phyloP scores from a whole-genome alignment of 2,329 filamentous ascomycete species.

The Didymellaceae sp. region DNA sequence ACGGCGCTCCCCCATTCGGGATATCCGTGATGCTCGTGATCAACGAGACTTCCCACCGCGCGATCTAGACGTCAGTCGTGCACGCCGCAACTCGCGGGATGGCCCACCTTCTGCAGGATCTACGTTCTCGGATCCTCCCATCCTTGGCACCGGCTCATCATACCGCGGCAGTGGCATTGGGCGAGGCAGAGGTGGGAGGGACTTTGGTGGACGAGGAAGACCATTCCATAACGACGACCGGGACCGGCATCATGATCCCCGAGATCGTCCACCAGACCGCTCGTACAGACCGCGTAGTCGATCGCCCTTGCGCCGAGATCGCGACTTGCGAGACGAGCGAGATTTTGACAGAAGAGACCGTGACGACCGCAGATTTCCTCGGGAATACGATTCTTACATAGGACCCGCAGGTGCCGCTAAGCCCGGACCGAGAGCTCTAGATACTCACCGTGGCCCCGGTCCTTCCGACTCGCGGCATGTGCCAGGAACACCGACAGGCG shows the following conservation, averaged over 20 bases:
- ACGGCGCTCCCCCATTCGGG: conserved; percentile 68
- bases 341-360: conserved; percentile 50
- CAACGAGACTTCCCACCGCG: conserved; percentile 67
- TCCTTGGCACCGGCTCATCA: conserved; percentile 62
- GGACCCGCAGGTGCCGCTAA: conserved; percentile 42
- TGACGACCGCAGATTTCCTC: conserved; percentile 52
- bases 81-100: conserved; percentile 73
- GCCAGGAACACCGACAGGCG: conserved; percentile 43
- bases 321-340: conserved; percentile 50
- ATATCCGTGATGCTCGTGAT: conserved; percentile 64
- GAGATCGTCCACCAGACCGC: conserved; percentile 42
- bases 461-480: conserved; percentile 40
- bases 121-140: conserved; percentile 68
- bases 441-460: conserved; percentile 40
- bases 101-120: conserved; percentile 75
- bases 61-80: conserved; percentile 70
- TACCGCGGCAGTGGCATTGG: conserved; percentile 61
- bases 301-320: conserved; percentile 63
- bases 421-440: conserved; percentile 35
- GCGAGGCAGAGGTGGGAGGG: conserved; percentile 57
- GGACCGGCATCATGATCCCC: conserved; percentile 56
- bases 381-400: conserved; percentile 55
- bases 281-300: conserved; percentile 69
- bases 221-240: conserved; percentile 56
- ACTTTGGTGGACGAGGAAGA: conserved; percentile 52